Evolutionary conservation across 176 grass and related monocot species (phyloP).

Genomic region (Oryza coarctata): DNA sequence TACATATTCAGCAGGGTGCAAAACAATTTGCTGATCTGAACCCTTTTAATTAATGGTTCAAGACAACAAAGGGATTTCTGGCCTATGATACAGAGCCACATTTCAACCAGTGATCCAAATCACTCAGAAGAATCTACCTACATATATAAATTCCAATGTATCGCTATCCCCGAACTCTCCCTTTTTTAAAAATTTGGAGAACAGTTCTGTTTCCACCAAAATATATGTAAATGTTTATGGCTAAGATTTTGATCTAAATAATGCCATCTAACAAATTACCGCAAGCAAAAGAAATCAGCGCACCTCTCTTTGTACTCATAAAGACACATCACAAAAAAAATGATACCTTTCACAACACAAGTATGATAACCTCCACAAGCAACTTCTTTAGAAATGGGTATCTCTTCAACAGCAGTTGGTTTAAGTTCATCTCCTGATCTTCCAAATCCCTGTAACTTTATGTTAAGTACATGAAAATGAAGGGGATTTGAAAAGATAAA

Average conservation of each 20-base stretch:
- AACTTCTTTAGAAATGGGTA: conserved; percentile 77
- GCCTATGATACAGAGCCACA: neutral
- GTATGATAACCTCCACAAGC: conserved; percentile 97
- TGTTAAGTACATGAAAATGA: conserved; percentile 36
- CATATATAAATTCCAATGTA: neutral
- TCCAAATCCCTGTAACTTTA: conserved; percentile 64
- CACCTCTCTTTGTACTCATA: neutral
- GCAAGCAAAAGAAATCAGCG: neutral
- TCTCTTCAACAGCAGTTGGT: conserved; percentile 65
- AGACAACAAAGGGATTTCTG: neutral
- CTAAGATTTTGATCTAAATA: neutral
- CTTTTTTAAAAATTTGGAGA: neutral
- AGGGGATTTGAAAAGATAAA: neutral
- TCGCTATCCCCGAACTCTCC: neutral
- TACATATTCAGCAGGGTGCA: neutral
- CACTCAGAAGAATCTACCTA: neutral
- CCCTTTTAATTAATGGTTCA: neutral
- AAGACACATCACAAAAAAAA: neutral
- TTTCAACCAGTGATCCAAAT: neutral
- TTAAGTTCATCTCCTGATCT: conserved; percentile 58
- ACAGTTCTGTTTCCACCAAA: neutral
- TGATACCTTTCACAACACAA: conserved; percentile 77
- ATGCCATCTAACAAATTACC: neutral
- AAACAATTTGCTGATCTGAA: neutral
- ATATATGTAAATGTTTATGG: neutral